Evolutionary conservation across 257 asterid species (phyloP).

Genomic region (Lycium barbarum): DNA sequence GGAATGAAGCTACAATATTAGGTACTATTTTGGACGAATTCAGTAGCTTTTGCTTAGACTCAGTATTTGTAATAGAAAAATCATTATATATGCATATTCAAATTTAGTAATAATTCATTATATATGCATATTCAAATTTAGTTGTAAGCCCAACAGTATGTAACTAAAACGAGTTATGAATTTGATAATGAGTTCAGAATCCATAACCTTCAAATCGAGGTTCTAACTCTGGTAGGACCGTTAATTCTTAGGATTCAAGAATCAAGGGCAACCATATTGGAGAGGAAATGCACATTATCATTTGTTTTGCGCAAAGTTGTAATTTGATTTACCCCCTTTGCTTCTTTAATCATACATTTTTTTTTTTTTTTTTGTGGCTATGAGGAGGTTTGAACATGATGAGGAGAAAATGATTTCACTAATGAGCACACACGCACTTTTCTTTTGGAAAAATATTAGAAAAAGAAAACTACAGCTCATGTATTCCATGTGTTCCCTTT

Average conservation of each 20-base stretch:
- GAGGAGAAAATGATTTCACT: slow-evolving; percentile 16
- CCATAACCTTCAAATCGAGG: not conserved
- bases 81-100: not conserved
- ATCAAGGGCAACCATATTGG: slow-evolving; percentile 42
- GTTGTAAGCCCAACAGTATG: too few relatives aligned
- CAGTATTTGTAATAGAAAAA: not conserved
- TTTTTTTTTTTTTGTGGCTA: not conserved
- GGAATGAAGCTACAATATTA: not conserved
- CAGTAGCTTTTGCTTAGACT: not conserved
- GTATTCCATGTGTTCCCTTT: not conserved
- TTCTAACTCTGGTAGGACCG: rapidly evolving
- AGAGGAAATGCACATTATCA: slow-evolving; percentile 52
- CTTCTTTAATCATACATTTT: not conserved
- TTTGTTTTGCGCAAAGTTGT: slow-evolving; percentile 23
- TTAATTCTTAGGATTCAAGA: slow-evolving; percentile 26
- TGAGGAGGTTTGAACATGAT: not conserved
- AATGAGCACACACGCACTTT: slow-evolving; percentile 12
- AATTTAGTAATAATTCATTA: too few relatives aligned
- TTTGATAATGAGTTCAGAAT: not conserved
- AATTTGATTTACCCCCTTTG: not conserved
- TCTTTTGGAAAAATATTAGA: not conserved
- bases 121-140: not conserved
- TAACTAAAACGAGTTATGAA: not conserved
- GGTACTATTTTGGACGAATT: rapidly evolving
- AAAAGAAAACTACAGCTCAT: not conserved